These are phyloP conservation scores for Pythium vanterpoolii DNA, from an alignment of 352 stramenopile species.

Conservation along the genomic window DNA sequence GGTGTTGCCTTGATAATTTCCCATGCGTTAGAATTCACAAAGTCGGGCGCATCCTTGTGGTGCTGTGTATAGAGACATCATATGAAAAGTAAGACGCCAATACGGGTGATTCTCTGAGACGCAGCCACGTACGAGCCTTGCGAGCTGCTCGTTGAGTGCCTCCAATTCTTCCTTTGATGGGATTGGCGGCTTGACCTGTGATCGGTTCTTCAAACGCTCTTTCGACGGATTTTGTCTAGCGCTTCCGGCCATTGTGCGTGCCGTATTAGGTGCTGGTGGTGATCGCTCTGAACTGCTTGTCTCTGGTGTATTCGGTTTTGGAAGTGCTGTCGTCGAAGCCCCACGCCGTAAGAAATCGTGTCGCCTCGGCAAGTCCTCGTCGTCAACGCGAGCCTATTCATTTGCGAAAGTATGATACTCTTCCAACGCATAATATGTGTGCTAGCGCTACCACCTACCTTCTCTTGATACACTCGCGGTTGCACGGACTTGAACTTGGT, in stretches of 20 bases:
- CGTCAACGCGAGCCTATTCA: not conserved
- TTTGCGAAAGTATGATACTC: no score
- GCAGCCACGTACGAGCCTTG: conserved; percentile 11
- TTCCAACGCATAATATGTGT: no score
- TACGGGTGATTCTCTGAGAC: not conserved
- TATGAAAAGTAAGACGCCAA: not conserved
- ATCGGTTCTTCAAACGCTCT: conserved; percentile 4
- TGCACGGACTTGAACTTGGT: conserved; percentile 58
- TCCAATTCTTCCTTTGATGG: conserved; percentile 24
- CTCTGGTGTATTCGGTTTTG: conserved; percentile 7
- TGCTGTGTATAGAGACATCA: conserved; percentile 25
- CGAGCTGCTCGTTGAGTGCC: conserved; percentile 14
- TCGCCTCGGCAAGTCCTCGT: conserved; percentile 9
- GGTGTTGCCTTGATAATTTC: conserved; percentile 64
- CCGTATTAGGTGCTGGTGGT: not conserved
- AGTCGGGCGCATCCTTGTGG: conserved; percentile 59
- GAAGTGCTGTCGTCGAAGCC: conserved; percentile 5
- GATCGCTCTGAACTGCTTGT: not conserved
- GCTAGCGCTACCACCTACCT: conserved; percentile 17
- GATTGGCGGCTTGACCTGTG: conserved; percentile 20
- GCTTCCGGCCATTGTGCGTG: not conserved
- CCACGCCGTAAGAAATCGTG: conserved; percentile 23
- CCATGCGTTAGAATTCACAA: conserved; percentile 73
- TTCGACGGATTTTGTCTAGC: not conserved
- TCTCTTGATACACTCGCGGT: conserved; percentile 42